Evolutionary conservation across 1,139 yeast species (phyloP).

Genomic region (Keqinozyma sinolaborantium): DNA sequence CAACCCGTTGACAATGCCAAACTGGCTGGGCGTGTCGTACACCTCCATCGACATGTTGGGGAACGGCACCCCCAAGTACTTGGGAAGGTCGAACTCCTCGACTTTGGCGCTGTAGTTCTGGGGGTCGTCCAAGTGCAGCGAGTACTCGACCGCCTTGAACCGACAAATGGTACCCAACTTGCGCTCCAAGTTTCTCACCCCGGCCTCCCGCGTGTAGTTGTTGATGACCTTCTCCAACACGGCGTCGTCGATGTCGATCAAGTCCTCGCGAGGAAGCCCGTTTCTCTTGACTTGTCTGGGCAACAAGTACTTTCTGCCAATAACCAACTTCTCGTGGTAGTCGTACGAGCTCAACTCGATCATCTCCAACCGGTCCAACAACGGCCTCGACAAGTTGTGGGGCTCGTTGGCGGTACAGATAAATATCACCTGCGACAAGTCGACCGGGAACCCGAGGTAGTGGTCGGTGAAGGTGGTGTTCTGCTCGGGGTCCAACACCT

Average conservation of each 20-base stretch:
- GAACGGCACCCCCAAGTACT: slow-evolving; percentile 52
- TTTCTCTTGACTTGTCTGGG: slow-evolving; percentile 78
- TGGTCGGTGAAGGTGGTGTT: slow-evolving; percentile 78
- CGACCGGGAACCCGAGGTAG: slow-evolving; percentile 84
- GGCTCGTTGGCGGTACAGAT: slow-evolving; percentile 91
- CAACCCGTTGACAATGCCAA: slow-evolving; percentile 86
- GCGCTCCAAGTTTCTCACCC: slow-evolving; percentile 79
- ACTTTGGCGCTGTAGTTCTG: slow-evolving; percentile 34
- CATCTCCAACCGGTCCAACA: slow-evolving; percentile 83
- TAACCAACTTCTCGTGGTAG: slow-evolving; percentile 70
- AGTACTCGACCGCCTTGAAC: slow-evolving; percentile 76
- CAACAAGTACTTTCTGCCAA: slow-evolving; percentile 65
- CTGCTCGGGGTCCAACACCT: slow-evolving; percentile 91
- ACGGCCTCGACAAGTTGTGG: slow-evolving; percentile 70
- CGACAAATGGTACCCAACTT: slow-evolving; percentile 71
- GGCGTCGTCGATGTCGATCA: slow-evolving; percentile 36
- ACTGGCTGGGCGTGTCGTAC: slow-evolving; percentile 28
- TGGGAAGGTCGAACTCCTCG: slow-evolving; percentile 41
- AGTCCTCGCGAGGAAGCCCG: slow-evolving; percentile 53
- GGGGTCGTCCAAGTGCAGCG: slow-evolving; percentile 31
- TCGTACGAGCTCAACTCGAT: slow-evolving; percentile 82
- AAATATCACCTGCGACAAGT: slow-evolving; percentile 78
- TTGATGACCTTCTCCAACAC: slow-evolving; percentile 61
- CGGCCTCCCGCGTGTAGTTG: slow-evolving; percentile 82
- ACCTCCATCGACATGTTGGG: slow-evolving; percentile 25